phyloP scores from a whole-genome alignment of 805 yeast genomes.

The Torulaspora delbrueckii region DNA sequence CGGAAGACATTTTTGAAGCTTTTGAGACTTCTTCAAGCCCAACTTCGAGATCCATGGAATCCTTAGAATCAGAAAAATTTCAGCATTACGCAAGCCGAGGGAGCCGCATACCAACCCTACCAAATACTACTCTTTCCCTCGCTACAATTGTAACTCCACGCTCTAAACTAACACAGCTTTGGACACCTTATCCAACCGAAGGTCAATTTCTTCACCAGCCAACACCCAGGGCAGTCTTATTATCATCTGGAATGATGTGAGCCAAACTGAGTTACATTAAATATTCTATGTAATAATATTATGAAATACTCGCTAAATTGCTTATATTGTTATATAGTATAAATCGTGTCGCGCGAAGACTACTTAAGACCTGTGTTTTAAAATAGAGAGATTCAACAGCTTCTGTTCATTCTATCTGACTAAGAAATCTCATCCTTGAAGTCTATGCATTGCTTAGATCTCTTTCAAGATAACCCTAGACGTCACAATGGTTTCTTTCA shows the following conservation, averaged over 20 bases:
- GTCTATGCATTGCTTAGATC: neutral
- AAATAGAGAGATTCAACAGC: neutral
- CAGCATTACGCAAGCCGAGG: constrained; percentile 12
- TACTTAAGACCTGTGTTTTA: neutral
- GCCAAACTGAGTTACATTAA: neutral
- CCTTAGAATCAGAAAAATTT: constrained; percentile 13
- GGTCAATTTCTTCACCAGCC: constrained; percentile 18
- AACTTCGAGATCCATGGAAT: constrained; percentile 6
- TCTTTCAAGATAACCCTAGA: neutral
- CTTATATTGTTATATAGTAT: neutral
- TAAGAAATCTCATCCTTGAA: neutral
- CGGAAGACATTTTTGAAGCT: constrained; percentile 4
- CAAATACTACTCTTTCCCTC: constrained; percentile 1
- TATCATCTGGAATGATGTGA: constrained; percentile 8
- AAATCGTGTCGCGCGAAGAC: neutral
- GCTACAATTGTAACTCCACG: constrained; percentile 2
- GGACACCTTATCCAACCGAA: constrained; percentile 15
- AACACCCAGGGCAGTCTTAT: constrained; percentile 22
- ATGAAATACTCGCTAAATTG: neutral
- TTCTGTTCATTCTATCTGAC: neutral
- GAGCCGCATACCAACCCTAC: constrained; percentile 16
- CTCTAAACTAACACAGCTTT: constrained; percentile 5
- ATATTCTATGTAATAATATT: neutral
- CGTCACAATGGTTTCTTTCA: neutral
- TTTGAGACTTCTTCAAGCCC: neutral